Evolutionary conservation across 2,329 filamentous ascomycete species (phyloP).

Genomic region (Alternaria ethzedia): DNA sequence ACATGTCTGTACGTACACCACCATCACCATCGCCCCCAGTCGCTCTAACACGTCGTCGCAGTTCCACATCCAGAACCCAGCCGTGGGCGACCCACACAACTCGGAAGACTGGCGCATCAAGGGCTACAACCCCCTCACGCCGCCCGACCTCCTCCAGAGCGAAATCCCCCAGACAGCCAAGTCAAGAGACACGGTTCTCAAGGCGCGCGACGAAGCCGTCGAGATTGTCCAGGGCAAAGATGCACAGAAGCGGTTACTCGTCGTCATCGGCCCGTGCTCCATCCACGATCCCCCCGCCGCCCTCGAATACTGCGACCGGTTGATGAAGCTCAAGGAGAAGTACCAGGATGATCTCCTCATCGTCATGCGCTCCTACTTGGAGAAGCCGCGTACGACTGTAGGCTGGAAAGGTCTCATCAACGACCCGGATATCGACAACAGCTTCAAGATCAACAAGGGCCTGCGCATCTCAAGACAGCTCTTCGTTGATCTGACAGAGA

Average conservation of each 20-base stretch:
- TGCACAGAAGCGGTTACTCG: constrained; percentile 65
- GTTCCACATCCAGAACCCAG: constrained; percentile 60
- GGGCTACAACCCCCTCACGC: constrained; percentile 91
- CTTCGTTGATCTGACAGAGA: constrained; percentile 88
- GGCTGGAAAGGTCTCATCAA: constrained; percentile 99
- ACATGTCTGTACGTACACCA: constrained; percentile 36
- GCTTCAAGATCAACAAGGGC: constrained; percentile 99
- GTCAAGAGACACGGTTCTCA: constrained; percentile 63
- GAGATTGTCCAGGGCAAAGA: constrained; percentile 67
- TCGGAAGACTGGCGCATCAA: constrained; percentile 64
- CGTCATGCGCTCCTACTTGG: constrained; percentile 97
- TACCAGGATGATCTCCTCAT: constrained; percentile 89
- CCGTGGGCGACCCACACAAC: constrained; percentile 56
- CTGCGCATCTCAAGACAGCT: constrained; percentile 84
- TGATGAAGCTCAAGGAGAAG: constrained; percentile 83
- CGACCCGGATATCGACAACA: constrained; percentile 97
- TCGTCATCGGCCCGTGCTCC: constrained; percentile 94
- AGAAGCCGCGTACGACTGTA: constrained; percentile 97
- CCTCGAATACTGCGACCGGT: constrained; percentile 87
- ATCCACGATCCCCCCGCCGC: constrained; percentile 94
- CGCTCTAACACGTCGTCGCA: constrained; percentile 25
- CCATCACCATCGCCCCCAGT: constrained; percentile 13
- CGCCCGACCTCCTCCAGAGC: constrained; percentile 92
- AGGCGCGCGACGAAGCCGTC: constrained; percentile 66
- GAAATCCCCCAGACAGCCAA: constrained; percentile 71